These are phyloP conservation scores for Aspergillus sclerotioniger DNA, from an alignment of 495 filamentous ascomycete genomes.

Conservation along the genomic window DNA sequence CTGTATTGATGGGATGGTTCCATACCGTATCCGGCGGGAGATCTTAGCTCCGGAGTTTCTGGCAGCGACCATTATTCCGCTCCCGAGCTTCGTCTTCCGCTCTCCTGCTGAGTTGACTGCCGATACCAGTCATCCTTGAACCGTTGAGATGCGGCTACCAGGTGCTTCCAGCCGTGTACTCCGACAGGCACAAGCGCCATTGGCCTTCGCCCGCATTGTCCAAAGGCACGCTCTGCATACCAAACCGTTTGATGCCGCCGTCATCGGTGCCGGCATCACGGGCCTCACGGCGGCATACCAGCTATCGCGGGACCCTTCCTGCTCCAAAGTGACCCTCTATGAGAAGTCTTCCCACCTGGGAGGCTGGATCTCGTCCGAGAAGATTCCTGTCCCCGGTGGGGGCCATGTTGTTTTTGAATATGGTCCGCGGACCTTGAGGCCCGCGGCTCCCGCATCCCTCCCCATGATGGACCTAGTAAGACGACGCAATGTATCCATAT, in stretches of 20 bases:
- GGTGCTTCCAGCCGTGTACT: slow-evolving; percentile 24
- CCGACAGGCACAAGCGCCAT: slow-evolving; percentile 17
- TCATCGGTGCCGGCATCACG: slow-evolving; percentile 88
- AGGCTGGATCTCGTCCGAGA: slow-evolving; percentile 78
- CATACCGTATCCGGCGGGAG: not conserved
- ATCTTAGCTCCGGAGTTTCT: slow-evolving; percentile 1
- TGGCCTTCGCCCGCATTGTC: slow-evolving; percentile 17
- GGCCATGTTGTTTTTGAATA: slow-evolving; percentile 73
- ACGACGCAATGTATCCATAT: not conserved
- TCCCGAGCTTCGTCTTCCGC: not conserved
- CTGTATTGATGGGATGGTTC: not conserved
- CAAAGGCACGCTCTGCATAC: slow-evolving; percentile 20
- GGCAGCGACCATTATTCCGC: not conserved
- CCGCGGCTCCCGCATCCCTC: slow-evolving; percentile 43
- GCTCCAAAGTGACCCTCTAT: slow-evolving; percentile 69
- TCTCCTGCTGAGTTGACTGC: slow-evolving; percentile 3
- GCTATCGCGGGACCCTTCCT: slow-evolving; percentile 57
- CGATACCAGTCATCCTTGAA: slow-evolving; percentile 1
- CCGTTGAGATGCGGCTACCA: slow-evolving; percentile 33
- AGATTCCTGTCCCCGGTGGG: slow-evolving; percentile 51
- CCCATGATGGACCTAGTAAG: slow-evolving; percentile 58
- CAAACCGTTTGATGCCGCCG: slow-evolving; percentile 54
- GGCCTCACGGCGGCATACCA: slow-evolving; percentile 81
- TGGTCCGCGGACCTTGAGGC: slow-evolving; percentile 77
- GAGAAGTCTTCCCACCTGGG: slow-evolving; percentile 69